These are phyloP conservation scores for Hypoxylon trugodes DNA, from an alignment of 495 filamentous ascomycete genomes.

Conservation along the genomic window DNA sequence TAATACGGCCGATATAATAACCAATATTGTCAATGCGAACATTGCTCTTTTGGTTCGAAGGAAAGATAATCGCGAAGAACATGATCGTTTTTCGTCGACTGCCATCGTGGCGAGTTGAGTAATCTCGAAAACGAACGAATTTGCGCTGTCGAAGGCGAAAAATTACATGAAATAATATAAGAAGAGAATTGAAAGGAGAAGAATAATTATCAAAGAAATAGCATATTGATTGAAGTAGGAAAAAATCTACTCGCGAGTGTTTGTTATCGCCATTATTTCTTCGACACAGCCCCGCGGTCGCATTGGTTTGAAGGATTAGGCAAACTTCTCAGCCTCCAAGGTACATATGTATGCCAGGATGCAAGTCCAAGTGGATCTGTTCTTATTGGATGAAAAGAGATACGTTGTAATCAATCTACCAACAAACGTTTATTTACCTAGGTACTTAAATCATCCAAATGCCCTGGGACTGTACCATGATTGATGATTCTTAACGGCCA, in stretches of 20 bases:
- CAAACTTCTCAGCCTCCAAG: neutral
- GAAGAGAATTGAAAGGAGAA: neutral
- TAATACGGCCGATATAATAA: slow-evolving; percentile 30
- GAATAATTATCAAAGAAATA: neutral
- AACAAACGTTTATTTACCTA: too few species aligned
- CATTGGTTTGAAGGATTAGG: neutral
- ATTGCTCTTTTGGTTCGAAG: slow-evolving; percentile 39
- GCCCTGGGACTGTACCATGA: too few species aligned
- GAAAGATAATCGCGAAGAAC: slow-evolving; percentile 30
- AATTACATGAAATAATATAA: neutral
- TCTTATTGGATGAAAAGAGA: too few species aligned
- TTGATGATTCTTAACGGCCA: too few species aligned
- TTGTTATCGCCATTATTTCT: slow-evolving; percentile 2
- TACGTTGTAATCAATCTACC: too few species aligned
- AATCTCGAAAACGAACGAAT: neutral
- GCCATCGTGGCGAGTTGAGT: too few species aligned
- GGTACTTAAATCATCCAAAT: too few species aligned
- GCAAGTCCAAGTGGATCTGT: slow-evolving; percentile 30
- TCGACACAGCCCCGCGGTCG: slow-evolving; percentile 13
- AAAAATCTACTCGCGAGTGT: neutral
- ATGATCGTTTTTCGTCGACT: slow-evolving; percentile 15
- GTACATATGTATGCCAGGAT: neutral
- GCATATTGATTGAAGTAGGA: neutral
- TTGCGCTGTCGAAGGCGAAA: neutral
- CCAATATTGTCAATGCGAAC: slow-evolving; percentile 19